Evolutionary conservation across 139 green algal species (phyloP), one percentile per base, ranked within the genome.

Genomic region (Picochlorum sp.): DNA sequence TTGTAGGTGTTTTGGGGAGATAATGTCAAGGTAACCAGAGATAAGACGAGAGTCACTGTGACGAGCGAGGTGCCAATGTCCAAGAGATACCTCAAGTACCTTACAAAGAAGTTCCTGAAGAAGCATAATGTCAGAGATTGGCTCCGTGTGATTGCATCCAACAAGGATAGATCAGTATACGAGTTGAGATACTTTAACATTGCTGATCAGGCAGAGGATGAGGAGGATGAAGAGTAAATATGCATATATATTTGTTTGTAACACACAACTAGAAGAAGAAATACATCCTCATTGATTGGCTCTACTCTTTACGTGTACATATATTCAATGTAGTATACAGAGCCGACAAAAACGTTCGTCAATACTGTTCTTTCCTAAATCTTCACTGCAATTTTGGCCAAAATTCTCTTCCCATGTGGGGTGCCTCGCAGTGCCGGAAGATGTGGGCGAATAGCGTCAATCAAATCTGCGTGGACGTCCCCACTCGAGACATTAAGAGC

Each of bases 31-130:
- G 79, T 97, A 5, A 55, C 72, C 11, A 83, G 84, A 49, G 90
- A 98, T 64, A 98, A 96, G 86, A 88, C 72, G 62, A 92, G 89
- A 81, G 77, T 98, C 16, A 86, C 73, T n/a, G 84, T 98, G 24
- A 95, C 86, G 54, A 66, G 67, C 21, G 86, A 92, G 66, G 72
- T 77, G 9, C 61, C 81, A 30, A 88, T 97, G 71, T 90, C 81
- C 74, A 97, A 97, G 90, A 73, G 85, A 60, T 86, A 75, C 69
- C 80, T 99, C 54, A 99, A 99, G 85, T 99, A 99, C 84, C 75
- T 98, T 57, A 98, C 93, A 26, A 98, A 98, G 90, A 98, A 98
- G 86, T 98, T 95, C 88, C 71, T 98, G 75, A 98, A 98, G 85
- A 98, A 98, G 91, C 90, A 99, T 91, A 96, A 95, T 75, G 94